A percentile compares a stretch with the other conserved stretches of the same genome.
These are phyloP conservation scores for Annulohypoxylon bovei DNA, from an alignment of 495 filamentous ascomycete species.

Conservation along the genomic window DNA sequence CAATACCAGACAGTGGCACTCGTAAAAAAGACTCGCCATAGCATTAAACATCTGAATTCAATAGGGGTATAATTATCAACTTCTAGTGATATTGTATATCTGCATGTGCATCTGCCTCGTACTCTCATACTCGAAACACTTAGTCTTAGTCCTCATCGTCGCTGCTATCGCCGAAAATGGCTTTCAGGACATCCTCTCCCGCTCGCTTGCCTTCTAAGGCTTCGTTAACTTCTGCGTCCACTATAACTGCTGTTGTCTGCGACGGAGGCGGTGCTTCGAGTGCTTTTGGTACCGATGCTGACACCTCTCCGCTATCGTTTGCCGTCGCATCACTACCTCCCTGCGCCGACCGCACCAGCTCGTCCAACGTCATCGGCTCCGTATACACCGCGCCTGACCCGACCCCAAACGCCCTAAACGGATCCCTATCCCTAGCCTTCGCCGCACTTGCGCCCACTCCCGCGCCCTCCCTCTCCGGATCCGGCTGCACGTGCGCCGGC, in stretches of 20 bases:
- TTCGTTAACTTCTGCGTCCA: slow-evolving; percentile 85
- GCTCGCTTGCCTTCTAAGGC: slow-evolving; percentile 84
- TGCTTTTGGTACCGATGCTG: not conserved
- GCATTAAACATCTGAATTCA: not conserved
- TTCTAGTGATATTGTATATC: too few relatives aligned
- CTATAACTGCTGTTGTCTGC: slow-evolving; percentile 41
- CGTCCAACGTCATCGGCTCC: slow-evolving; percentile 61
- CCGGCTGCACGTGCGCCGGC: slow-evolving; percentile 73
- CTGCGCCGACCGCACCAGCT: slow-evolving; percentile 61
- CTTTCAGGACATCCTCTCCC: slow-evolving; percentile 89
- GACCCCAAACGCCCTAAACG: slow-evolving; percentile 45
- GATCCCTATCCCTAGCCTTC: slow-evolving; percentile 11
- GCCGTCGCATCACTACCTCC: not conserved
- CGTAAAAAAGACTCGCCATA: too few relatives aligned
- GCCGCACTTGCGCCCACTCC: slow-evolving; percentile 42
- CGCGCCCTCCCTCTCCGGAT: slow-evolving; percentile 44
- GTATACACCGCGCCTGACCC: slow-evolving; percentile 34
- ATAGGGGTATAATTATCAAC: slow-evolving; percentile 16
- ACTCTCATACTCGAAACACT: not conserved
- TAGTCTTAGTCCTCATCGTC: slow-evolving; percentile 66
- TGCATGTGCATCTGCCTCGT: too few relatives aligned
- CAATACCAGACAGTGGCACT: too few relatives aligned
- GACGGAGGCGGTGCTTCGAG: slow-evolving; percentile 27
- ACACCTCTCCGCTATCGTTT: not conserved
- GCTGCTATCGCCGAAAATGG: slow-evolving; percentile 91